phyloP scores from a whole-genome alignment of 352 stramenopile genomes.

The Phytopythium mirpurense region DNA sequence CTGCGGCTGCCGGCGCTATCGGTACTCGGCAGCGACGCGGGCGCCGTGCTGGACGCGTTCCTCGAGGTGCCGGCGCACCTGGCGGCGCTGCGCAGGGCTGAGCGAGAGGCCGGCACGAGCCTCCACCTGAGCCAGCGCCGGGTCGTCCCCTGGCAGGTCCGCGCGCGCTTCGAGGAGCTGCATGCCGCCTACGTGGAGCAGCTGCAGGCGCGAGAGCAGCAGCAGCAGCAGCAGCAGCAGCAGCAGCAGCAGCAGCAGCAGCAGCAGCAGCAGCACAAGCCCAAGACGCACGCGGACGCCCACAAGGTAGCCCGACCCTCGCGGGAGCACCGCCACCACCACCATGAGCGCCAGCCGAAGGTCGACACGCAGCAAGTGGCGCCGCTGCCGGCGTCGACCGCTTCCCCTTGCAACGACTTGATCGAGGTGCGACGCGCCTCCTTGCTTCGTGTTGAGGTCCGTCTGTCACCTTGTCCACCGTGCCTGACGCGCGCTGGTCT shows the following conservation, averaged over 20 bases:
- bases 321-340: slow-evolving; percentile 3
- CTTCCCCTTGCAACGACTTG: not conserved
- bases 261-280: no score
- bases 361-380: slow-evolving; percentile 8
- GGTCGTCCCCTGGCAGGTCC: slow-evolving; percentile 46
- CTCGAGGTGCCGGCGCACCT: slow-evolving; percentile 59
- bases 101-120: slow-evolving; percentile 36
- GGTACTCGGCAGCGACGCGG: slow-evolving; percentile 44
- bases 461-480: no score
- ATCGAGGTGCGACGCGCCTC: not conserved
- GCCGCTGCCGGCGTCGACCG: not conserved
- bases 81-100: slow-evolving; percentile 34
- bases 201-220: slow-evolving; percentile 6
- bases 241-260: no score
- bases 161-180: slow-evolving; percentile 46
- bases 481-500: not conserved
- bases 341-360: slow-evolving; percentile 3
- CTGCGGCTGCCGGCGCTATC: slow-evolving; percentile 48
- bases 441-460: not conserved
- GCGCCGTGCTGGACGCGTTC: slow-evolving; percentile 61
- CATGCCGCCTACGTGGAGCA: slow-evolving; percentile 41
- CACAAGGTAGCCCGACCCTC: no score
- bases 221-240: not conserved
- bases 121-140: slow-evolving; percentile 42
- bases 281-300: no score